Evolutionary conservation across 2,329 filamentous ascomycete species (phyloP).

Genomic region (Seiridium cupressi): DNA sequence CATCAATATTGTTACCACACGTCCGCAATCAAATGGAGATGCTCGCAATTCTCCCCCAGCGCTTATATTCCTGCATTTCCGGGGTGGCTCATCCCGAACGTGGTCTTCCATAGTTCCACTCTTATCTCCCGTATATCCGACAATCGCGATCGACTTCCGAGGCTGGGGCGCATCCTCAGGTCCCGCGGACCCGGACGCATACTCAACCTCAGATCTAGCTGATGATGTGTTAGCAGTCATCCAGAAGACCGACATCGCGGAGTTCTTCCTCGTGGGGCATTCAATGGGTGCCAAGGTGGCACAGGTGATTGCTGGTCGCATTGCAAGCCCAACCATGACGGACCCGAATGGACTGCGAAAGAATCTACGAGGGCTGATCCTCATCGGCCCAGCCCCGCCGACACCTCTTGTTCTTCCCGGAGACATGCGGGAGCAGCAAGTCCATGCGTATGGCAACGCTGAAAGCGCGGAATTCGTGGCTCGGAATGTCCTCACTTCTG

Average conservation of each 20-base stretch:
- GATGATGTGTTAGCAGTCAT: conserved; percentile 20
- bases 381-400: conserved; percentile 32
- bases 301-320: conserved; percentile 18
- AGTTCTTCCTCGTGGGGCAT: conserved; percentile 32
- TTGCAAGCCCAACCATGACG: too few relatives aligned
- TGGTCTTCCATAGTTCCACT: conserved; percentile 20
- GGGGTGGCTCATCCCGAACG: conserved; percentile 32
- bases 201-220: conserved; percentile 26
- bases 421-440: conserved; percentile 32
- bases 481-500: conserved; percentile 28
- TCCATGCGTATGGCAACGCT: conserved; percentile 27
- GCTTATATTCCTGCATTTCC: conserved; percentile 35
- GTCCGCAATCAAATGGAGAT: neutral
- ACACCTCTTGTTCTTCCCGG: conserved; percentile 26
- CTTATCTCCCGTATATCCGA: conserved; percentile 17
- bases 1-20: neutral
- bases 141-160: conserved; percentile 29
- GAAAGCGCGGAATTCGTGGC: conserved; percentile 28
- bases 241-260: conserved; percentile 10
- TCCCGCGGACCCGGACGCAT: conserved; percentile 19
- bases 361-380: conserved; percentile 26
- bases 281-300: conserved; percentile 39
- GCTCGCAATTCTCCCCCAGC: neutral
- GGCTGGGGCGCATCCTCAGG: conserved; percentile 35
- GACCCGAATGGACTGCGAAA: too few relatives aligned